Base-by-base conservation (phyloP, 1,139 yeast genomes). In the Arxiozyma heterogenica region DNA sequence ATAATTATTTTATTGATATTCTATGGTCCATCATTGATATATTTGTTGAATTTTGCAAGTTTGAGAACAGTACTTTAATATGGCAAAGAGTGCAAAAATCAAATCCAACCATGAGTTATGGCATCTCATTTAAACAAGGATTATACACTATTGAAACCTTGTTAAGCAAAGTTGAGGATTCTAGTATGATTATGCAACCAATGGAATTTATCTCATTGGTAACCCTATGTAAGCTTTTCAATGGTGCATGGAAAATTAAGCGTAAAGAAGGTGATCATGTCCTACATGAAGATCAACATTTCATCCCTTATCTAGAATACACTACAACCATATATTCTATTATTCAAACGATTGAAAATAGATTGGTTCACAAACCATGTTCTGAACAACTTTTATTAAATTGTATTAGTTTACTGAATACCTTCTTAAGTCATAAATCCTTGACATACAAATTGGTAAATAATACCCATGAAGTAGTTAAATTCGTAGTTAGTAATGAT, bases 71-170 rank as follows among this genome's bases (percentile, higher is more conserved):
- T 73, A 66, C 70, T 65, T 51, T 78, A 78, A 64, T 68, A 69
- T 89, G 68, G 84, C 85, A 62, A 83, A 85, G 65, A 44, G 69
- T 68, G 11, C 68, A 64, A 50, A 61, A 66, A 72, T 93, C 62
- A 72, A 90, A 62, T 81, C 91, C 84, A 80, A 89, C 58, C 85
- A 87, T 69, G 73, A 87, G 49, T 81, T 89, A 66, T 79, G 84
- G 63, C 90, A 88, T 71, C 70, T 87, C 69, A 1, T 66, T 89
- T 65, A 78, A 75, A 56, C 78, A 96, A 56, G 90, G 86, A 1
- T 64, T 81, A 15, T 73, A 73, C 50, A 79, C 78, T 54, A 63
- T 81, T 15, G 70, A 67, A 20, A 73, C 75, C 42, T 65, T 81
- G n/a, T 65, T 78, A 22, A 77, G 78, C 41, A 73, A 75, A 64